Base-by-base conservation (phyloP, 1,139 yeast genomes). In the Blastobotrys serpentis region DNA sequence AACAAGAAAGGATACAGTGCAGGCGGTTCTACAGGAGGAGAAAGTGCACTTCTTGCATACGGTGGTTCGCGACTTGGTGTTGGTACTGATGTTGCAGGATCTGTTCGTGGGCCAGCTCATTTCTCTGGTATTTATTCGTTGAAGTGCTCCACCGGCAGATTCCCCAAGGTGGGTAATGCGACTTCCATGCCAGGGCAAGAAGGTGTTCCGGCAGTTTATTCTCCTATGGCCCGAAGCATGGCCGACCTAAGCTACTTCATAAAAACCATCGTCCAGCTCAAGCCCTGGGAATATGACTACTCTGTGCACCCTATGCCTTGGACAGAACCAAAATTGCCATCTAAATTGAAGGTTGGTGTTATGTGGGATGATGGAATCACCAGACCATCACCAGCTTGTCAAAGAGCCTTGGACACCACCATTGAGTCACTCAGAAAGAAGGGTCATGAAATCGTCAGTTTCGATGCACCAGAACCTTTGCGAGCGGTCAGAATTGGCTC, bases 211-310 rank as follows among this genome's bases (percentile, higher is more conserved):
- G 75, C 81, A 2, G 82, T 77, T 10, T 72, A 77, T 54, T 81
- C 84, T 2, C 85, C 85, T 18, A 69, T 79, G 72, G 71, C 81
- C 25, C 64, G 82, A 54, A 68, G 80, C 7, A 65, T 87, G 25
- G 80, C 76, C 8, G 95, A 86, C 61, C 67, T 87, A 55, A 77
- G 79, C 25, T 77, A 76, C 53, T 78, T 84, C 67, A 75, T 83
- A 72, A 78, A 78, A 56, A 63, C 73, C 18, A 71, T 78, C 53
- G 70, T 82, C 48, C 77, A 75, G 54, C 71, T 73, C 56, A 71
- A 82, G 62, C 90, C 92, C 17, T 84, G 90, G 89, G 70, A 74
- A 42, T 67, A 68, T 43, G 94, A 86, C 65, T 77, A 78, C 51
- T 70, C 74, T 49, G 67, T 73, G 45, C 65, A 79, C 44, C 81